These are phyloP conservation scores for Halenospora varia DNA, from an alignment of 495 filamentous ascomycete species.

Conservation along the genomic window DNA sequence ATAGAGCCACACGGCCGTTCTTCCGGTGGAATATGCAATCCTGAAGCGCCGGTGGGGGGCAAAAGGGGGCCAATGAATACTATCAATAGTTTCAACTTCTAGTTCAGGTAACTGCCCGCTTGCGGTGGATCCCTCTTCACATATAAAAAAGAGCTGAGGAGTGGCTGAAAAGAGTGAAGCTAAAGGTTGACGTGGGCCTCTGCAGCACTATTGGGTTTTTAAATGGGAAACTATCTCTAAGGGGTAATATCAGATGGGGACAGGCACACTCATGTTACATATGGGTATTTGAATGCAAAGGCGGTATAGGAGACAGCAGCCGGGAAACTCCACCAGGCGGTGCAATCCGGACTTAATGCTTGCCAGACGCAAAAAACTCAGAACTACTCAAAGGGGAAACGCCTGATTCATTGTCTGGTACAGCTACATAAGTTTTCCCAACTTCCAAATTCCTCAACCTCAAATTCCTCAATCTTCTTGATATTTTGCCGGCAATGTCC, in stretches of 20 bases:
- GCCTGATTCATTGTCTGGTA: too few species aligned
- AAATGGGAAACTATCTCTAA: not conserved
- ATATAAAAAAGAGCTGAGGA: not conserved
- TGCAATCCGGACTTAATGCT: not conserved
- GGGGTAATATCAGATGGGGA: not conserved
- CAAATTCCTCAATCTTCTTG: too few species aligned
- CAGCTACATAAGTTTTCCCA: too few species aligned
- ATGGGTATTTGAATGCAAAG: not conserved
- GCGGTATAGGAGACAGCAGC: not conserved
- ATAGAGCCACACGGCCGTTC: not conserved
- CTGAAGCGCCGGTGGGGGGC: not conserved
- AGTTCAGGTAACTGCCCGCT: too few species aligned
- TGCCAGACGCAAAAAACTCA: not conserved
- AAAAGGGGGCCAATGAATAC: not conserved
- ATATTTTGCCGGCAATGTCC: too few species aligned
- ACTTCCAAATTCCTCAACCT: too few species aligned
- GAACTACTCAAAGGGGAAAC: too few species aligned
- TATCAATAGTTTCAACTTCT: too few species aligned
- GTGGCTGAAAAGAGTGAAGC: not conserved
- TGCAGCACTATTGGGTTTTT: not conserved
- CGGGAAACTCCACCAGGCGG: not conserved
- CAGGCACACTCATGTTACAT: not conserved
- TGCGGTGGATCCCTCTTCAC: too few species aligned
- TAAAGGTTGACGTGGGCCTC: not conserved
- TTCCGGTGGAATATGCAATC: not conserved